Conservation (phyloP, 2,329 filamentous ascomycete genomes). For the Colletotrichum cordylinicola region DNA sequence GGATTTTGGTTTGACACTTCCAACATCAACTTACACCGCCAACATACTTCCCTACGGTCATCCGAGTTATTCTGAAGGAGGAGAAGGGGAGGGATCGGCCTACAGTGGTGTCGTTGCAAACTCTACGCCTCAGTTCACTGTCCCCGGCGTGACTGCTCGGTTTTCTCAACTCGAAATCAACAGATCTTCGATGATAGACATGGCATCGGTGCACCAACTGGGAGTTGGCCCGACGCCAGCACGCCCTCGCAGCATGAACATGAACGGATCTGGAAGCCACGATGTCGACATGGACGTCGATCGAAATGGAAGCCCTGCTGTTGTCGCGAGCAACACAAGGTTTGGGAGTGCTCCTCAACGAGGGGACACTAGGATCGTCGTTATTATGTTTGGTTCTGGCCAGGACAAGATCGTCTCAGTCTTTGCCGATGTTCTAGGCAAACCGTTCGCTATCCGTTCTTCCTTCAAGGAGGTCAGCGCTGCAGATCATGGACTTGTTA, state of each 20-base stretch:
- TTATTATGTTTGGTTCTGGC: constrained; percentile 72
- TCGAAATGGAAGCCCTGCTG: constrained; percentile 37
- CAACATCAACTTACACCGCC: constrained; percentile 4
- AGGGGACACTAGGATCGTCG: constrained; percentile 64
- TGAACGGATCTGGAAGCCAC: constrained; percentile 27
- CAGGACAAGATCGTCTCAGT: constrained; percentile 78
- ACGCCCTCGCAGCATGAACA: constrained; percentile 30
- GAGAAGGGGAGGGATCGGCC: constrained; percentile 18
- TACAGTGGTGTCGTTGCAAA: not conserved
- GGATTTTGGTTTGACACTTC: constrained; percentile 3
- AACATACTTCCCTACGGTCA: constrained; percentile 12
- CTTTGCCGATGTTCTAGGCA: constrained; percentile 81
- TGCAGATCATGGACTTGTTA: constrained; percentile 67
- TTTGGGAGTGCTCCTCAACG: constrained; percentile 52
- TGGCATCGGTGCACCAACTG: constrained; percentile 46
- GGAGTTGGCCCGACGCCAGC: constrained; percentile 37
- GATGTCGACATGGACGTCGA: constrained; percentile 39
- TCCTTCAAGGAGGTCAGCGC: constrained; percentile 59
- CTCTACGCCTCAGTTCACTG: not conserved
- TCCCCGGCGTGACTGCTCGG: constrained; percentile 7
- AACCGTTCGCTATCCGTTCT: constrained; percentile 67
- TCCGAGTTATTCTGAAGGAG: constrained; percentile 8
- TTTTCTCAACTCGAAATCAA: constrained; percentile 16
- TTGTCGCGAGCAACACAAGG: constrained; percentile 40
- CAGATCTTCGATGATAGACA: constrained; percentile 21